Base-by-base conservation (phyloP, 164 flowering plant species). In the Macadamia tetraphylla region DNA sequence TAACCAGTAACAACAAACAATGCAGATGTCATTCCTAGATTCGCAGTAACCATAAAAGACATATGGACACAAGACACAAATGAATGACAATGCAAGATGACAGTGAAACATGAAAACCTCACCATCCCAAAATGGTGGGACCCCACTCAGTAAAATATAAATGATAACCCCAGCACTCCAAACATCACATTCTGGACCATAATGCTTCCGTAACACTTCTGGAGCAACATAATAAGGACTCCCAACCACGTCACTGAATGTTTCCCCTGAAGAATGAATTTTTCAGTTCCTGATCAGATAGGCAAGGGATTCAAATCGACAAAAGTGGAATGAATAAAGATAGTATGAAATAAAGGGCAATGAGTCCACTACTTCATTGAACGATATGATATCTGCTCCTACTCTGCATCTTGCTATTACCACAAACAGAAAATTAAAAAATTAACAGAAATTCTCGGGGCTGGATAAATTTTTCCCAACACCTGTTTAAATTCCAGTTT, bases 81-180 rank as follows among this genome's bases (percentile, higher is more conserved):
- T 29, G 29, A 44, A 29, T 43, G 32, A 17, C 9, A 63, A 6
- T 14, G 43, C 12, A 6, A 60, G 30, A 58, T 9, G n/a, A 29
- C 15, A 35, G 40, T 62, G 3, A 66, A 51, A 9, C 31, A 67
- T 10, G 32, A 55, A 60, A 63, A 46, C 30, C 82, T 83, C 52
- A 88, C 94, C 94, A 70, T 85, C 94, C 90, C 94, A 88, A 71
- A 88, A 88, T 49, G 94, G 94, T 46, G 94, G 94, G 14, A 88
- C 94, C 12, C 92, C 92, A 73, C 92, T 76, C n/a, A 88, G 77
- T 72, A 88, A 78, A 60, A 88, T 88, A 65, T 88, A 88, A 30
- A 88, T 80, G 69, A 88, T 88, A 14, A 88, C 89, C 63, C 94
- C 94, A 1, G 94, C 89, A 77, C 91, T 88, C 94, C 91, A 88